Evolutionary conservation across 1,284 basidiomycete genomes (phyloP).

Genomic region (Pyrrhoderma noxium): DNA sequence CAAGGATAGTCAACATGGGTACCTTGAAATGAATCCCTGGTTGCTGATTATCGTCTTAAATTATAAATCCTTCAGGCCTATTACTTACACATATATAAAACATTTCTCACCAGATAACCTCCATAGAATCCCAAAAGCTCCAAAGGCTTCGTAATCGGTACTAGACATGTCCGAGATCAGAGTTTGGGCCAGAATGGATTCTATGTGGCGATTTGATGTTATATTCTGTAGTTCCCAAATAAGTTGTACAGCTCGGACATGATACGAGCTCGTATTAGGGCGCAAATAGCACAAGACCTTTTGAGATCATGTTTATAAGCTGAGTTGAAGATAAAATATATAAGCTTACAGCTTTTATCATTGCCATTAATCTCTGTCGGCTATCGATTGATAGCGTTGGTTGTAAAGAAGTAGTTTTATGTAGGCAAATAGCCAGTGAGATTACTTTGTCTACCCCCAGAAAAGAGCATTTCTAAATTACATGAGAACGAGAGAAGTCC

Average conservation of each 20-base stretch:
- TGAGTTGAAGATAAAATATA: conserved; percentile 8
- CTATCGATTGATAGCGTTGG: conserved; percentile 51
- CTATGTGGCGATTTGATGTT: conserved; percentile 57
- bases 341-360: conserved; percentile 42
- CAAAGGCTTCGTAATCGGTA: conserved; percentile 58
- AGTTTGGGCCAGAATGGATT: conserved; percentile 69
- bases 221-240: conserved; percentile 78
- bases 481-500: conserved; percentile 13
- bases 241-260: conserved; percentile 77
- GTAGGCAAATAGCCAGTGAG: conserved; percentile 49
- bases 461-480: conserved; percentile 51
- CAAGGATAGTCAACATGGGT: conserved; percentile 84
- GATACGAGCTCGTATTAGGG: conserved; percentile 62
- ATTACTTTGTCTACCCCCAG: conserved; percentile 60
- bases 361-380: conserved; percentile 44
- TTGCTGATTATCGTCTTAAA: conserved; percentile 68
- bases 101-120: conserved; percentile 65
- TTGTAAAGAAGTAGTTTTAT: conserved; percentile 41
- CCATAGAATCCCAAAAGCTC: conserved; percentile 92
- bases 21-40: conserved; percentile 79
- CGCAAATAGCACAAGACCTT: conserved; percentile 75
- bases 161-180: conserved; percentile 47
- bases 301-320: background rate
- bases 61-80: background rate
- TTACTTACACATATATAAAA: background rate